Conservation (phyloP, 139 green algal genomes). For the Dunaliella primolecta region DNA sequence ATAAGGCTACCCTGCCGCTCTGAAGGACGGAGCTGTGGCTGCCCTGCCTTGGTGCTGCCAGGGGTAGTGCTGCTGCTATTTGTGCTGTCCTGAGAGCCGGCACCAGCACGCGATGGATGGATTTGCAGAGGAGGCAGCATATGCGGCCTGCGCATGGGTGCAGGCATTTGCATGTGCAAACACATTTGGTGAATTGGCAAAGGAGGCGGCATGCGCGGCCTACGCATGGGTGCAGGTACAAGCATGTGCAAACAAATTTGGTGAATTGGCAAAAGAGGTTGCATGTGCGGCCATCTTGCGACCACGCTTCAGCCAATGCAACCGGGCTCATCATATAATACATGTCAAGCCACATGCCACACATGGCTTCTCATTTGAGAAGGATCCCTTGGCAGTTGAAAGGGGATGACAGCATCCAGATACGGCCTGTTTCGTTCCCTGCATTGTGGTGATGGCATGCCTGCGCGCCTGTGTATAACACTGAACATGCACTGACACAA, state of each 20-base stretch:
- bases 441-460: too few relatives aligned
- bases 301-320: too few relatives aligned
- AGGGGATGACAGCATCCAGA: too few relatives aligned
- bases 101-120: background rate
- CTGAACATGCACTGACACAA: too few relatives aligned
- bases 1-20: background rate
- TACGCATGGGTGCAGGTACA: background rate
- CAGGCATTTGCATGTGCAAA: background rate
- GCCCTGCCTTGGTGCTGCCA: background rate
- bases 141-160: background rate
- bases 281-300: too few relatives aligned
- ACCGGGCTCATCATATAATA: too few relatives aligned
- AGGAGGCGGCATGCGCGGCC: background rate
- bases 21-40: background rate
- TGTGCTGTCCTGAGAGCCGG: background rate
- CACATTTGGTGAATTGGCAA: too few relatives aligned
- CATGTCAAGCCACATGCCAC: too few relatives aligned
- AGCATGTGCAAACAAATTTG: background rate
- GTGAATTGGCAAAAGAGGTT: background rate
- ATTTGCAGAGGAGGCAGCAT: background rate
- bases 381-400: too few relatives aligned
- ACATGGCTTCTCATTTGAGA: too few relatives aligned
- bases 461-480: too few relatives aligned
- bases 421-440: too few relatives aligned
- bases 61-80: background rate